Percentiles rank a stretch among this genome's conserved stretches.
These are phyloP conservation scores for Hanseniaspora thailandica DNA, from an alignment of 805 yeast species.

Conservation along the genomic window DNA sequence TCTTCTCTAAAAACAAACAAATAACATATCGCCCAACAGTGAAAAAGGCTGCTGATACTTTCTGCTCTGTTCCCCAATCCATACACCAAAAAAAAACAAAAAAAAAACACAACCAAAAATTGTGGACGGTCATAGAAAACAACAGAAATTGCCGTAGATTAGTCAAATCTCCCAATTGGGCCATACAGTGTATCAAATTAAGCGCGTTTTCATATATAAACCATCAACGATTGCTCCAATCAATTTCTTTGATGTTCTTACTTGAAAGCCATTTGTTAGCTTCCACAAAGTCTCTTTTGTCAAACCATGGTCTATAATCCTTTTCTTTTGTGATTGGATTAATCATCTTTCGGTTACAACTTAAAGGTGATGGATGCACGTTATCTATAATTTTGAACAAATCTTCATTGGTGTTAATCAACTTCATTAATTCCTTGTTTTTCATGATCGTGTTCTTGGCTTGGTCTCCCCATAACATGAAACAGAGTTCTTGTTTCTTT, in stretches of 20 bases:
- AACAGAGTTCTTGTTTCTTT: slow-evolving; percentile 40
- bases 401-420: slow-evolving; percentile 15
- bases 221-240: slow-evolving; percentile 42
- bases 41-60: too few species aligned
- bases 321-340: slow-evolving; percentile 7
- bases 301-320: slow-evolving; percentile 46
- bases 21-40: too few species aligned
- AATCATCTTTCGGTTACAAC: slow-evolving; percentile 55
- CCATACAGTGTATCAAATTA: neutral
- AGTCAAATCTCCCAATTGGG: neutral
- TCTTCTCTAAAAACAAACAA: too few species aligned
- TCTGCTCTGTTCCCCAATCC: too few species aligned
- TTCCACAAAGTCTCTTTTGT: slow-evolving; percentile 56
- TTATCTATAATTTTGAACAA: slow-evolving; percentile 47
- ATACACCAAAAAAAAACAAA: too few species aligned
- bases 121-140: too few species aligned
- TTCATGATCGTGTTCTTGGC: slow-evolving; percentile 46
- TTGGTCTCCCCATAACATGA: slow-evolving; percentile 74
- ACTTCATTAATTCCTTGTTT: slow-evolving; percentile 1
- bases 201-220: neutral
- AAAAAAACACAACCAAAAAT: too few species aligned
- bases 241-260: slow-evolving; percentile 36
- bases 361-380: slow-evolving; percentile 91
- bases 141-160: too few species aligned
- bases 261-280: slow-evolving; percentile 64